A percentile compares a stretch with the other conserved stretches of the same genome.
Conservation (phyloP, 2,329 filamentous ascomycete species). For the Cladophialophora immunda region DNA sequence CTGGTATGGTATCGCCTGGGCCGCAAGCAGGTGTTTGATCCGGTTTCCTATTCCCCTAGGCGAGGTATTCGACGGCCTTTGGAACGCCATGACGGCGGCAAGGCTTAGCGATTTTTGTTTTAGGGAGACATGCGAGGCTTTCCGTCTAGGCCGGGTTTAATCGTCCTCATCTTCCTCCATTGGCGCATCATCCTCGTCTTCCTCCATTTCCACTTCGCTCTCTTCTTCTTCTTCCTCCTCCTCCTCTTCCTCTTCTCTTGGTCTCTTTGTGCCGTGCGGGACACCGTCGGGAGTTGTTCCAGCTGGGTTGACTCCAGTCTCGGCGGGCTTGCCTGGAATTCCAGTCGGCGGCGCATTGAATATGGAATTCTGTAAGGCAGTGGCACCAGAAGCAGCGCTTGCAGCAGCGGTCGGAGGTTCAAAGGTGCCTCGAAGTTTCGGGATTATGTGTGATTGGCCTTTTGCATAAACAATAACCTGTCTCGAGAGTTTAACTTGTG, state of each 20-base stretch:
- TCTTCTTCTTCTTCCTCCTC: conserved; percentile 66
- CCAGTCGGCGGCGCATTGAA: conserved; percentile 69
- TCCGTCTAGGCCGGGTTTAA: conserved; percentile 42
- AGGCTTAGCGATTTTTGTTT: neutral
- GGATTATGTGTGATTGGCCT: conserved; percentile 84
- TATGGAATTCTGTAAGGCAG: conserved; percentile 80
- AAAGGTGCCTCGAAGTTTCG: conserved; percentile 92
- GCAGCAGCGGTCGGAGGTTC: conserved; percentile 67
- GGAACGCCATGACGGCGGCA: neutral
- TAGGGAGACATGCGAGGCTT: neutral
- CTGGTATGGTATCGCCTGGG: neutral
- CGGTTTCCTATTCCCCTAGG: neutral
- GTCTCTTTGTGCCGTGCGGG: conserved; percentile 71
- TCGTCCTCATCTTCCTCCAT: conserved; percentile 80
- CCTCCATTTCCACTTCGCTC: conserved; percentile 67
- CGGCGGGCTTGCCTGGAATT: conserved; percentile 61
- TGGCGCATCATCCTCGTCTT: conserved; percentile 74
- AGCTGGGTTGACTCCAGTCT: conserved; percentile 52
- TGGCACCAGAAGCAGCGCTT: conserved; percentile 69
- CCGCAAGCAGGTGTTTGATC: neutral
- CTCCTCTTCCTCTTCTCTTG: conserved; percentile 72
- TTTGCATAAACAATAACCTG: conserved; percentile 93
- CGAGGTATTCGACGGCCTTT: neutral
- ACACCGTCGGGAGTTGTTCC: conserved; percentile 63
- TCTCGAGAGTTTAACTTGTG: conserved; percentile 14